Conservation (phyloP, 495 filamentous ascomycete genomes). For the Cetradonia linearis region DNA sequence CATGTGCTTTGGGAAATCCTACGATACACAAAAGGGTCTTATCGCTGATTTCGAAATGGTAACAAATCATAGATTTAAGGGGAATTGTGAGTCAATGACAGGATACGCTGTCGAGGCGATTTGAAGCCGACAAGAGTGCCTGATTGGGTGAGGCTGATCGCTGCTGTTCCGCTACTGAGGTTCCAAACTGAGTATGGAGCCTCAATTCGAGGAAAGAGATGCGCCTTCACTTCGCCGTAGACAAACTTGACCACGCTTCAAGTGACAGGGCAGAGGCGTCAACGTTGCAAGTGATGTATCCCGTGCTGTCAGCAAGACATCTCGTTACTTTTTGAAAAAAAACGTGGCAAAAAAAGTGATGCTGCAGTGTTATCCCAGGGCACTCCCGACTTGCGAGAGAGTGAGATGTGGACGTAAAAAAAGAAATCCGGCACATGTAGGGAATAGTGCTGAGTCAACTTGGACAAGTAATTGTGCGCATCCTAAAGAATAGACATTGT, state of each 20-base stretch:
- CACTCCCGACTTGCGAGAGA: background rate
- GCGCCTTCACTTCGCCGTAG: background rate
- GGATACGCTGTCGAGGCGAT: background rate
- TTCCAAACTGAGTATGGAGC: background rate
- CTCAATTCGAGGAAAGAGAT: background rate
- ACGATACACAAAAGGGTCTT: constrained; percentile 16
- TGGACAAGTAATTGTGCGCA: background rate
- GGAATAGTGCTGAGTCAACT: background rate
- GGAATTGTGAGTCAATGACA: background rate
- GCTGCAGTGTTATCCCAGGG: background rate
- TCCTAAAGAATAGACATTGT: background rate
- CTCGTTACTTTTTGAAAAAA: background rate
- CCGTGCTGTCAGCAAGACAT: constrained; percentile 1
- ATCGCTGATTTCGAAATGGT: constrained; percentile 8
- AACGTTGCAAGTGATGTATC: background rate
- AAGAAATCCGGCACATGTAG: background rate
- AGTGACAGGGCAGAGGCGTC: background rate
- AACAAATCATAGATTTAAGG: constrained; percentile 13
- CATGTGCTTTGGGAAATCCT: background rate
- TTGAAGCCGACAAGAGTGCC: background rate
- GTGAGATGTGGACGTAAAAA: too few relatives aligned
- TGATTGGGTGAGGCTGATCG: constrained; percentile 11
- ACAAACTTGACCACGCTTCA: background rate
- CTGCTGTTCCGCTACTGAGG: constrained; percentile 4
- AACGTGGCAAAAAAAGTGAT: constrained; percentile 2